Evolutionary conservation across 139 green algal genomes (phyloP).

Genomic region (Gonium pectorale): DNA sequence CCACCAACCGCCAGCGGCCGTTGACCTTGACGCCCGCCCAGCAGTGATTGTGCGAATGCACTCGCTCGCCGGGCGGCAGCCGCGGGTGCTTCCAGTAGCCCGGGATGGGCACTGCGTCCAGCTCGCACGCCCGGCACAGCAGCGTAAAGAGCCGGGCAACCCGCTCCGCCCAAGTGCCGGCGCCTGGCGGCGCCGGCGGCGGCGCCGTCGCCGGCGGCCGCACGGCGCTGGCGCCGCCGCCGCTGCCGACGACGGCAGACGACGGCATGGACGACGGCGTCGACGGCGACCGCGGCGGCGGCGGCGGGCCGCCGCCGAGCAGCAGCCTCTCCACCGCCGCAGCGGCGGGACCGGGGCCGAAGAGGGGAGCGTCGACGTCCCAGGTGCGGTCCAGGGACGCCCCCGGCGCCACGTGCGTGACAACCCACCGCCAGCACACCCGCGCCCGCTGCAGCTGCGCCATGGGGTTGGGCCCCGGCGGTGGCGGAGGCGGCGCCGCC

Average conservation of each 20-base stretch:
- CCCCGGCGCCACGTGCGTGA: conserved; percentile 47
- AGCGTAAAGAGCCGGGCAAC: conserved; percentile 60
- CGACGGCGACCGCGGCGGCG: not conserved
- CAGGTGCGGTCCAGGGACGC: conserved; percentile 18
- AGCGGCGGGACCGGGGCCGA: conserved; percentile 27
- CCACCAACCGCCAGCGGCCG: conserved; percentile 71
- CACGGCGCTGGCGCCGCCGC: not conserved
- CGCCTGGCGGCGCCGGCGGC: not conserved
- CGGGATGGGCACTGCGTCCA: conserved; percentile 66
- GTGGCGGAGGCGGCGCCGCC: not conserved
- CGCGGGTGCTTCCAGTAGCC: conserved; percentile 66
- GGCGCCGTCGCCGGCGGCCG: conserved; percentile 2
- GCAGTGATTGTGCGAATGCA: conserved; percentile 75
- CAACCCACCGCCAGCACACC: conserved; percentile 69
- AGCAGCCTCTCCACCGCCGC: not conserved
- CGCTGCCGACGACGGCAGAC: too few relatives aligned
- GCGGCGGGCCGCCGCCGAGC: not conserved
- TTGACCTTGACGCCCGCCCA: conserved; percentile 67
- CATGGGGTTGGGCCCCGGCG: not conserved
- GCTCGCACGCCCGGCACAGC: conserved; percentile 54
- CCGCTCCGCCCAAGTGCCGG: conserved; percentile 70
- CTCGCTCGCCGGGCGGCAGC: conserved; percentile 49
- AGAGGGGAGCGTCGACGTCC: conserved; percentile 53
- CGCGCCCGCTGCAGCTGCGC: conserved; percentile 63
- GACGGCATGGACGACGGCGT: not conserved